Base-by-base conservation (phyloP, 139 green algal genomes). In the Trebouxia sp. region DNA sequence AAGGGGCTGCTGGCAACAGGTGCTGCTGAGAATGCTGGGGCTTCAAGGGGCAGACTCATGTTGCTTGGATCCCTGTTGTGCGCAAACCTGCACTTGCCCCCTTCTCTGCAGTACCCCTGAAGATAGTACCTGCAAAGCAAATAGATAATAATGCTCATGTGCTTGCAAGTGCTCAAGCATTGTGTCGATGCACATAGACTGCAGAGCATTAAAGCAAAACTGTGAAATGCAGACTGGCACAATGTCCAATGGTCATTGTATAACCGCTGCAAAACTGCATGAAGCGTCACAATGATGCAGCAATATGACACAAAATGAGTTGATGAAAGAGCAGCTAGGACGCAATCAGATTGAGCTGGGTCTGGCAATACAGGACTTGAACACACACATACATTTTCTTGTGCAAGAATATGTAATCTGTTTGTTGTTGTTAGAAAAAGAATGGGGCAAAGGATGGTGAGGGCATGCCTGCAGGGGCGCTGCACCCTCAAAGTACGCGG, bases 21-120 rank as follows among this genome's bases (percentile, higher is more conserved):
- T 28, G 65, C 3, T 30, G 32, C 42, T 77, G 41, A 17, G 20
- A 28, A 22, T 28, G 50, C 20, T 5, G 50, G 50, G 20, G 50
- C 50, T 58, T 17, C 26, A 22, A 22, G 2, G 22, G 50, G 50
- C 50, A 58, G 39, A 3, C 10, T 48, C 69, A 39, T 12, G 62
- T 15, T 41, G 41, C 24, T 24, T 37, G n/a, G 69, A 22, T 56
- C 14, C 5, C 20, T 22, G 22, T 55, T 41, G 69, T 77, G 69
- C 3, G 37, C 69, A 56, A 77, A 77, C 9, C 42, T 51, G 69
- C 69, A 77, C 10, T 38, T 51, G 24, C 17, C n/a, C 8, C 69
- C 69, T 14, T 77, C 69, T 24, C 69, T 77, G 39, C 69, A 77
- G 69, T 41, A 77, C 11, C 69, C 69, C 69, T 77, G 69, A 9